A percentile compares a stretch with the other conserved stretches of the same genome.
phyloP scores from a whole-genome alignment of 2,329 filamentous ascomycete species.

The Penicillium sp. region DNA sequence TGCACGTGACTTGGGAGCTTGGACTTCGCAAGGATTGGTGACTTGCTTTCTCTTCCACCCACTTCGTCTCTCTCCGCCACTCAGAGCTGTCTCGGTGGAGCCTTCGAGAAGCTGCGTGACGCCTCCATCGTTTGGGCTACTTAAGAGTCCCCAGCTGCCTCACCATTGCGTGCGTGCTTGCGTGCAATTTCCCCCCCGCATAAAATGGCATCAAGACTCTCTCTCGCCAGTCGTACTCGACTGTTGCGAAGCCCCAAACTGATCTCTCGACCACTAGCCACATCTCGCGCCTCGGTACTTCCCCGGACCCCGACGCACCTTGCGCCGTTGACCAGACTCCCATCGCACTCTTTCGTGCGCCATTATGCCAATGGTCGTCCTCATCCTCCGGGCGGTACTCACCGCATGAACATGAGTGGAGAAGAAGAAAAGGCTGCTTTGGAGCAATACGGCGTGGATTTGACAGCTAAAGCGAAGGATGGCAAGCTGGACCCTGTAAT shows the following conservation, averaged over 20 bases:
- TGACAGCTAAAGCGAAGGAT: constrained; percentile 80
- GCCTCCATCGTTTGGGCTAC: constrained; percentile 11
- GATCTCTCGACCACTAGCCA: constrained; percentile 20
- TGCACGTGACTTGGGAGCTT: constrained; percentile 31
- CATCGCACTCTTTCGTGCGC: constrained; percentile 28
- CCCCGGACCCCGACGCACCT: constrained; percentile 24
- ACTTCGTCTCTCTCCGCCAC: constrained; percentile 27
- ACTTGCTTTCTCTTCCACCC: neutral
- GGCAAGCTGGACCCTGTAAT: constrained; percentile 97
- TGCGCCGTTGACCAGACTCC: constrained; percentile 10
- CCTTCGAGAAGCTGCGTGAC: constrained; percentile 43
- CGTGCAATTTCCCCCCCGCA: too few relatives aligned
- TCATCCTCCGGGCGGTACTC: constrained; percentile 87
- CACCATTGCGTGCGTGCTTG: too few relatives aligned
- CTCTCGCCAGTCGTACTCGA: constrained; percentile 32
- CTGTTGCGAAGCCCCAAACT: constrained; percentile 33
- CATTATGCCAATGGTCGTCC: constrained; percentile 67
- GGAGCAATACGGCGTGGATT: constrained; percentile 87
- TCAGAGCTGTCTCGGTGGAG: constrained; percentile 34
- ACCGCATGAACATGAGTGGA: constrained; percentile 86
- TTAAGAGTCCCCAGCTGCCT: constrained; percentile 3
- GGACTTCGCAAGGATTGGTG: too few relatives aligned
- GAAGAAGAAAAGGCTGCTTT: constrained; percentile 81
- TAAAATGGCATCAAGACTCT: constrained; percentile 40
- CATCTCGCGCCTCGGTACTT: constrained; percentile 24